Conservation (phyloP, 495 filamentous ascomycete species). For the Daldinia loculata region DNA sequence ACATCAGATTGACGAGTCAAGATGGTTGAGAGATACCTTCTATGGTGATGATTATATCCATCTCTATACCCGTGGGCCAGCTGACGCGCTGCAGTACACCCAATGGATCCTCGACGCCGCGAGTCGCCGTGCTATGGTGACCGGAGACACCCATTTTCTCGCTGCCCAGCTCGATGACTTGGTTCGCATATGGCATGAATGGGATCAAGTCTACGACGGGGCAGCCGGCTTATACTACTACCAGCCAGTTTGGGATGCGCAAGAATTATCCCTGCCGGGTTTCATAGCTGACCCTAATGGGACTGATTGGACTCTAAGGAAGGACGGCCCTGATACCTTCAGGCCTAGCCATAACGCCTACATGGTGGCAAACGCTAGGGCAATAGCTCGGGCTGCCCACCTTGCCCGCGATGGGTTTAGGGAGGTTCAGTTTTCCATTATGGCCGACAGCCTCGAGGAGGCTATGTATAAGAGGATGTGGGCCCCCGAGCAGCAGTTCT, state of each 20-base stretch:
- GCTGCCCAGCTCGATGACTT: conserved; percentile 52
- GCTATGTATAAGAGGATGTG: conserved; percentile 53
- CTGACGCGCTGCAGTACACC: conserved; percentile 53
- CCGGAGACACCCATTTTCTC: conserved; percentile 51
- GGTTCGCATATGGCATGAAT: conserved; percentile 51
- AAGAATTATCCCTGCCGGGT: conserved; percentile 55
- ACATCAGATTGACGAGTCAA: conserved; percentile 57
- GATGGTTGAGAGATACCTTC: conserved; percentile 54
- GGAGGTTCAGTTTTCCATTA: conserved; percentile 45
- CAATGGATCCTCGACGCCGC: conserved; percentile 55
- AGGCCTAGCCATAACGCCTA: conserved; percentile 57
- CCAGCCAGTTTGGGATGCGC: conserved; percentile 56
- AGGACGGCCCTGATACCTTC: conserved; percentile 55
- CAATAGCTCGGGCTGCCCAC: conserved; percentile 50
- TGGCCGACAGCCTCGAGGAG: conserved; percentile 46
- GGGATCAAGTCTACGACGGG: conserved; percentile 50
- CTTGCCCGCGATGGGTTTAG: conserved; percentile 42
- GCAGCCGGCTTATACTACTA: conserved; percentile 53
- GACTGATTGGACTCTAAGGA: conserved; percentile 45
- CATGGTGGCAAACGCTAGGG: conserved; percentile 56
- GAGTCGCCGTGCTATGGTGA: conserved; percentile 51
- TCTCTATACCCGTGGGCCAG: conserved; percentile 54
- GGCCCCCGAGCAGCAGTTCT: conserved; percentile 54
- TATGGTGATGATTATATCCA: conserved; percentile 55
- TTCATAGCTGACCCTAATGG: conserved; percentile 50